phyloP scores from a whole-genome alignment of 495 filamentous ascomycete genomes.

The Massariosphaeria phaeospora region DNA sequence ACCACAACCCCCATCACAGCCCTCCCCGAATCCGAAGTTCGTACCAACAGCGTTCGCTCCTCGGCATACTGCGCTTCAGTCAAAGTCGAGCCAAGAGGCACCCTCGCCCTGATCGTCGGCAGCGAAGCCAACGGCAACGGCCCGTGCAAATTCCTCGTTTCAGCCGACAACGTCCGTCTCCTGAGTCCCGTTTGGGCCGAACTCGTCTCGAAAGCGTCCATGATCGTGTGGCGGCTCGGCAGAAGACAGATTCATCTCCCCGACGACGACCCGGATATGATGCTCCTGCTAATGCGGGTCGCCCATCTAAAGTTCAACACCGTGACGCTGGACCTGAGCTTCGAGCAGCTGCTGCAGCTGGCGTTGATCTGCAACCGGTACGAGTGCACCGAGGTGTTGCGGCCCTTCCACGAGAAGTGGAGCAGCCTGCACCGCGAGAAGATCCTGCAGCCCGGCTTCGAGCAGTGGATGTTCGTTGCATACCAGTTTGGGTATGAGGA shows the following conservation, averaged over 20 bases:
- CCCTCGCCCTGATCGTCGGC: conserved; percentile 1
- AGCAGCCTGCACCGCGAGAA: background rate
- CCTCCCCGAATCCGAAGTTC: no score
- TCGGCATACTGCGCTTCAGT: no score
- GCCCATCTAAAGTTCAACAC: conserved; percentile 5
- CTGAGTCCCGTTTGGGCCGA: background rate
- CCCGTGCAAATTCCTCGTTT: no score
- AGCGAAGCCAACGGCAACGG: background rate
- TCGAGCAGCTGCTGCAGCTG: conserved; percentile 9
- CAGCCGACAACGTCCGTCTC: background rate
- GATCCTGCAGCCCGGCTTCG: conserved; percentile 1
- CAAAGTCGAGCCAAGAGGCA: background rate
- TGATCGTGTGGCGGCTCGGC: background rate
- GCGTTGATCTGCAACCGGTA: conserved; percentile 4
- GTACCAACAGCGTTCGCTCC: no score
- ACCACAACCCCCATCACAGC: no score
- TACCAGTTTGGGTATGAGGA: conserved; percentile 22
- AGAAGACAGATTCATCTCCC: background rate
- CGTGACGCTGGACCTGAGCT: background rate
- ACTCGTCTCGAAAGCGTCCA: background rate
- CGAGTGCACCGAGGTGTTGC: conserved; percentile 3
- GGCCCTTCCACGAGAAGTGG: conserved; percentile 8
- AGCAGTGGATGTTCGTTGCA: conserved; percentile 18
- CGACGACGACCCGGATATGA: conserved; percentile 13
- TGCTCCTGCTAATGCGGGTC: conserved; percentile 9